Conservation (phyloP, 345 rosid genomes). For the Punica granatum region DNA sequence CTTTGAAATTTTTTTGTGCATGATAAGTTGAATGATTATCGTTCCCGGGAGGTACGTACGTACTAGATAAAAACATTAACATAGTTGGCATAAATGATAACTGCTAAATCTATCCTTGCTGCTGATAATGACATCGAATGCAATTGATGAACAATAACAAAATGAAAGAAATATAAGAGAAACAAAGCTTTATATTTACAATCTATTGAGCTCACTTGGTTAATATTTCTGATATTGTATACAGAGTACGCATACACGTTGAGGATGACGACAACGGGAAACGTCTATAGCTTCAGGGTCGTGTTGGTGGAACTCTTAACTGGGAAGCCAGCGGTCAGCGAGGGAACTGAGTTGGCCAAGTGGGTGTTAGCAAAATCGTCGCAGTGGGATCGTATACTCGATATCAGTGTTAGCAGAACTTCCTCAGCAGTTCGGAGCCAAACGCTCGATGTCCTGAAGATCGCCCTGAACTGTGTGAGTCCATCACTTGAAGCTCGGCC, state of each 20-base stretch:
- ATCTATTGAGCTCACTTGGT: background rate
- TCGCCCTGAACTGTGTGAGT: slow-evolving; percentile 68
- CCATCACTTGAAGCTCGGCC: slow-evolving; percentile 66
- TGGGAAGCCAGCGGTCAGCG: slow-evolving; percentile 63
- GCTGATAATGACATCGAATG: no score
- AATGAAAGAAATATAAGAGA: no score
- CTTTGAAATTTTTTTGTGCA: no score
- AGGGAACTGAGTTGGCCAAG: slow-evolving; percentile 73
- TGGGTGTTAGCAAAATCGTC: slow-evolving; percentile 50
- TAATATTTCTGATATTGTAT: slow-evolving; percentile 1
- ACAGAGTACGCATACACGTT: slow-evolving; percentile 97
- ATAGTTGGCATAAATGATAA: no score
- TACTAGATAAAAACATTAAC: no score
- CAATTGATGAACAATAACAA: no score
- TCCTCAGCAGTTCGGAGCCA: slow-evolving; percentile 50
- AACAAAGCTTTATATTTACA: no score
- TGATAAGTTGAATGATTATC: no score
- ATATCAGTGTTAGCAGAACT: slow-evolving; percentile 50
- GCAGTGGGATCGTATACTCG: slow-evolving; percentile 56
- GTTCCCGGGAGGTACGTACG: no score
- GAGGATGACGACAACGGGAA: slow-evolving; percentile 82
- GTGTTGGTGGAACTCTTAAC: slow-evolving; percentile 74
- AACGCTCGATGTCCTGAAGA: slow-evolving; percentile 64
- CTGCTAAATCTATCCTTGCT: no score
- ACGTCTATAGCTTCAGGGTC: slow-evolving; percentile 77